Percentiles rank a stretch among this genome's conserved stretches.
Conservation (phyloP, 352 stramenopile genomes). For the Phytophthora tubulina region DNA sequence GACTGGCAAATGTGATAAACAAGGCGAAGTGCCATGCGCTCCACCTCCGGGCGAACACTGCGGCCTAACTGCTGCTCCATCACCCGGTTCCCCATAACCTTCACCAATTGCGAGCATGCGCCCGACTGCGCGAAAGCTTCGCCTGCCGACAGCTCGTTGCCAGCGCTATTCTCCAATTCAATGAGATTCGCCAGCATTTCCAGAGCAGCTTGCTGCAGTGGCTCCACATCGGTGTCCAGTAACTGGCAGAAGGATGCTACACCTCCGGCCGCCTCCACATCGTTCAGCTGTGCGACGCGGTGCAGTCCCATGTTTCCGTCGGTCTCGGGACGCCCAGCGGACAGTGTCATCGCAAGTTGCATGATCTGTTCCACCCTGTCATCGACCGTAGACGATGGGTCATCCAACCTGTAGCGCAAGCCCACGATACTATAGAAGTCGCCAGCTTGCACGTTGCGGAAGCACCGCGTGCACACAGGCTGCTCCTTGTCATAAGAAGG, state of each 20-base stretch:
- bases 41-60: conserved; percentile 60
- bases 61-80: conserved; percentile 63
- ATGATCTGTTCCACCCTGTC: conserved; percentile 80
- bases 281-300: conserved; percentile 84
- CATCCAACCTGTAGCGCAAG: conserved; percentile 63
- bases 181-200: conserved; percentile 85
- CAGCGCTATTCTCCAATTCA: conserved; percentile 75
- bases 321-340: conserved; percentile 68
- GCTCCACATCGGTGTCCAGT: conserved; percentile 59
- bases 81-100: conserved; percentile 67
- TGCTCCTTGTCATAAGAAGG: conserved; percentile 75
- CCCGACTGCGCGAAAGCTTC: conserved; percentile 76
- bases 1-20: conserved; percentile 84
- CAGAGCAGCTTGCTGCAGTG: conserved; percentile 64
- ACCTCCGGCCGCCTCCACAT: conserved; percentile 83
- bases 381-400: conserved; percentile 46
- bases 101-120: conserved; percentile 62
- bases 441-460: conserved; percentile 69
- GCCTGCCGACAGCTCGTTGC: conserved; percentile 69
- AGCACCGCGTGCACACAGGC: conserved; percentile 79
- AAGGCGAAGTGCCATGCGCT: conserved; percentile 75
- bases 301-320: conserved; percentile 73
- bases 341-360: conserved; percentile 69
- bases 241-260: conserved; percentile 79
- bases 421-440: conserved; percentile 85